Conservation (phyloP, 257 asterid genomes). For the Solanum appendiculatum region DNA sequence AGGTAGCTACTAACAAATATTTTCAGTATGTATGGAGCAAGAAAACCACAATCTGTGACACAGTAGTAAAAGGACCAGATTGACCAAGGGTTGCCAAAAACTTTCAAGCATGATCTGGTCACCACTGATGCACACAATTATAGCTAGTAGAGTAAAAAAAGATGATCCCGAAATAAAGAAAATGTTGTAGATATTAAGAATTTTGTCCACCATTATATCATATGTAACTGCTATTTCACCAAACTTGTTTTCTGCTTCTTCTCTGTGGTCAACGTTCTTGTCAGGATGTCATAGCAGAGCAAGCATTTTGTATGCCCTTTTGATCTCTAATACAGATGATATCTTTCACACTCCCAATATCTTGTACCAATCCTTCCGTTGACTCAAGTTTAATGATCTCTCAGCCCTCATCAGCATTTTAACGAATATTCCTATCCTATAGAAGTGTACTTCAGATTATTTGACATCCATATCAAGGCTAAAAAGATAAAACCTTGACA, state of each 20-base stretch:
- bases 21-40: not conserved
- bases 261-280: constrained; percentile 82
- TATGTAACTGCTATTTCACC: constrained; percentile 95
- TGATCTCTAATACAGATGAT: constrained; percentile 81
- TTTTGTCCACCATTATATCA: constrained; percentile 15
- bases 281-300: constrained; percentile 98
- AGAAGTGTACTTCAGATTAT: too few species aligned
- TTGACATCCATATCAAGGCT: too few species aligned
- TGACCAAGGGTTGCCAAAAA: not conserved
- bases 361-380: too few species aligned
- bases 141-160: not conserved
- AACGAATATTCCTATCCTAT: too few species aligned
- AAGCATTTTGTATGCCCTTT: constrained; percentile 88
- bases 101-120: not conserved
- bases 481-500: too few species aligned
- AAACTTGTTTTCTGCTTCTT: constrained; percentile 83
- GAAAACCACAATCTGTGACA: not conserved
- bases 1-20: not conserved
- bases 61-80: not conserved
- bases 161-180: not conserved
- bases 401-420: too few species aligned
- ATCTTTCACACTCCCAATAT: too few species aligned
- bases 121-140: not conserved
- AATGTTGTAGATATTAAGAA: not conserved
- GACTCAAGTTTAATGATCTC: too few species aligned